These are phyloP conservation scores for Waltergamsia citrina DNA, from an alignment of 2,329 filamentous ascomycete genomes.

Conservation along the genomic window DNA sequence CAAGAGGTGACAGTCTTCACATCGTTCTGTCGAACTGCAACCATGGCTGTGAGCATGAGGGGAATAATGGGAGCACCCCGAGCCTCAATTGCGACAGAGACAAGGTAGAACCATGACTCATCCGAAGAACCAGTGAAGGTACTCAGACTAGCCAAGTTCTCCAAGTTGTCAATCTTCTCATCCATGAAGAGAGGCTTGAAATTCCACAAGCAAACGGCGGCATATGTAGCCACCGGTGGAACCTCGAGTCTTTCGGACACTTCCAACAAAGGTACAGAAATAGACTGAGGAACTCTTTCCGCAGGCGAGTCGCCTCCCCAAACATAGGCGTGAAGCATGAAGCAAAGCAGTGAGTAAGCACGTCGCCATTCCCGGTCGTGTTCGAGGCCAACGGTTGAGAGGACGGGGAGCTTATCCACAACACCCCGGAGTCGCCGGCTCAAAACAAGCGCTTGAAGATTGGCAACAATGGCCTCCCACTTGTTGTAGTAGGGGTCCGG, in stretches of 20 bases:
- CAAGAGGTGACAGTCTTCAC: slow-evolving; percentile 62
- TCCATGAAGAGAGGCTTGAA: slow-evolving; percentile 84
- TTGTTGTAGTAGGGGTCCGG: slow-evolving; percentile 88
- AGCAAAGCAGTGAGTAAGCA: slow-evolving; percentile 82
- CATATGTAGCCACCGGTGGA: slow-evolving; percentile 88
- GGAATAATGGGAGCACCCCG: slow-evolving; percentile 80
- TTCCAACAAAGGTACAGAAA: slow-evolving; percentile 74
- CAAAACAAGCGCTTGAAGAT: slow-evolving; percentile 78
- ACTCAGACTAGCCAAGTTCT: slow-evolving; percentile 79
- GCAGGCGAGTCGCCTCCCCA: slow-evolving; percentile 84
- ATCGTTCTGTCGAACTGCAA: slow-evolving; percentile 65
- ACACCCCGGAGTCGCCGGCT: slow-evolving; percentile 74
- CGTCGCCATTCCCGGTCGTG: slow-evolving; percentile 86
- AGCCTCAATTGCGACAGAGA: slow-evolving; percentile 92
- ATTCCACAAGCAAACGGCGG: slow-evolving; percentile 90
- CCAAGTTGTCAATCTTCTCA: slow-evolving; percentile 71
- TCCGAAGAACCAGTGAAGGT: slow-evolving; percentile 93
- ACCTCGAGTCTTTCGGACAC: slow-evolving; percentile 74
- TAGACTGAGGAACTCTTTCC: slow-evolving; percentile 68
- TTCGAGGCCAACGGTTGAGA: slow-evolving; percentile 74
- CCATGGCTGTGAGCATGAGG: slow-evolving; percentile 80
- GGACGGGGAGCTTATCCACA: slow-evolving; percentile 70
- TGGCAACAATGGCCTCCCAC: slow-evolving; percentile 82
- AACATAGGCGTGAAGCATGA: slow-evolving; percentile 91
- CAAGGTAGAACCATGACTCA: slow-evolving; percentile 97